Conservation (phyloP, 2,329 filamentous ascomycete genomes). For the Fusarium temperatum region DNA sequence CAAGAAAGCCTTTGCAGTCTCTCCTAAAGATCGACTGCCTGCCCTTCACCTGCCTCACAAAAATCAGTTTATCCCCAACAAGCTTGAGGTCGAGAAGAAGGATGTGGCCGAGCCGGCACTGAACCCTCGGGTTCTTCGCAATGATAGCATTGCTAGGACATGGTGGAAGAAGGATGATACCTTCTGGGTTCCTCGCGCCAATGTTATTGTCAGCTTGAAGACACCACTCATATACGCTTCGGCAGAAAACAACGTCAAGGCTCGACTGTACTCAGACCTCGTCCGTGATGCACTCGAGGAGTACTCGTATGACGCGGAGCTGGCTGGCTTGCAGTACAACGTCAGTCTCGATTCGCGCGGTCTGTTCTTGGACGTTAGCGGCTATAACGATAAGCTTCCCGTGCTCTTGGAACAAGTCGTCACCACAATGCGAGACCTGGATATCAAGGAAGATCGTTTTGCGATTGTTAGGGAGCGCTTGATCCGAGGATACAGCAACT, state of each 20-base stretch:
- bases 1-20: constrained; percentile 67
- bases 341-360: constrained; percentile 78
- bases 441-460: constrained; percentile 88
- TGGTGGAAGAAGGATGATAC: constrained; percentile 99
- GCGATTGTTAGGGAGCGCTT: constrained; percentile 89
- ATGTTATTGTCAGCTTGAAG: constrained; percentile 80
- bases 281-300: constrained; percentile 90
- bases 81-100: constrained; percentile 94
- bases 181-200: constrained; percentile 97
- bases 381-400: constrained; percentile 96
- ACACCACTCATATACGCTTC: constrained; percentile 83
- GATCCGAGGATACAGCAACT: constrained; percentile 77
- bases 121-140: constrained; percentile 82
- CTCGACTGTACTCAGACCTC: constrained; percentile 82
- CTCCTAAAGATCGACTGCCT: constrained; percentile 66
- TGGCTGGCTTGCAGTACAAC: constrained; percentile 86
- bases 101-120: constrained; percentile 75
- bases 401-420: constrained; percentile 92
- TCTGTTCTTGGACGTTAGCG: constrained; percentile 80
- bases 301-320: constrained; percentile 94
- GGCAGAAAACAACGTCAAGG: constrained; percentile 80
- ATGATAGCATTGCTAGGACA: constrained; percentile 80
- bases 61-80: constrained; percentile 95
- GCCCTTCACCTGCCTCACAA: constrained; percentile 87
- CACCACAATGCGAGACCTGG: constrained; percentile 63